These are phyloP conservation scores for Thymus mandschuricus DNA, from an alignment of 257 asterid species.

Conservation along the genomic window DNA sequence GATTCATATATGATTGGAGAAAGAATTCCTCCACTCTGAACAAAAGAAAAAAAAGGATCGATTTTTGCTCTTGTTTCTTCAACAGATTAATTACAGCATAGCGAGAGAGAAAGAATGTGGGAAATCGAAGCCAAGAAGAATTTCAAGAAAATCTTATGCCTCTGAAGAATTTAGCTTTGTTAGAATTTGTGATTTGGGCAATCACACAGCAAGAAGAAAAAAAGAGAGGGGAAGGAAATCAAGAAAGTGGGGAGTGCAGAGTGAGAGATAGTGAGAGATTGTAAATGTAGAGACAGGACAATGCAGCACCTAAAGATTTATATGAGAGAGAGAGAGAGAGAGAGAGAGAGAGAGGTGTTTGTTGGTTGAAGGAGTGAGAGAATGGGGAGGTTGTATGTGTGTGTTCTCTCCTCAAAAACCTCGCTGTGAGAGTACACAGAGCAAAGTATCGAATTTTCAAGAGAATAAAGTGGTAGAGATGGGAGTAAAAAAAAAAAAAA, in stretches of 20 bases:
- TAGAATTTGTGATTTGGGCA: conserved; percentile 26
- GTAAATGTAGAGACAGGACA: conserved; percentile 48
- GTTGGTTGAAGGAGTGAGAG: conserved; percentile 32
- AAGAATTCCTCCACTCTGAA: conserved; percentile 25
- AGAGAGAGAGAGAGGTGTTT: conserved; percentile 23
- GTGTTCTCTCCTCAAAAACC: conserved; percentile 50
- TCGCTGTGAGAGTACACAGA: conserved; percentile 54
- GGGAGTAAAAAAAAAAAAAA: conserved; percentile 29
- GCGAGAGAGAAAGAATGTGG: conserved; percentile 23
- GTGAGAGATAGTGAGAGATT: conserved; percentile 38
- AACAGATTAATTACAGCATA: conserved; percentile 28
- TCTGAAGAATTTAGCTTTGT: conserved; percentile 23
- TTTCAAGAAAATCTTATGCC: no score
- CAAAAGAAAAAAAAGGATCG: conserved; percentile 29
- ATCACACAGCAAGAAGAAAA: conserved; percentile 23
- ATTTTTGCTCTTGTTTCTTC: conserved; percentile 37
- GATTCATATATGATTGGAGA: conserved; percentile 46
- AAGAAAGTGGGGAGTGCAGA: conserved; percentile 31
- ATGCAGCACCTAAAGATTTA: conserved; percentile 44
- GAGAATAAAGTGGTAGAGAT: conserved; percentile 81
- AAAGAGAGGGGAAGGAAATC: conserved; percentile 32
- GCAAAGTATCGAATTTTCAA: conserved; percentile 80
- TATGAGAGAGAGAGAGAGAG: conserved; percentile 39
- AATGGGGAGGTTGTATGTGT: conserved; percentile 12
- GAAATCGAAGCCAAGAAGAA: conserved; percentile 1